Evolutionary conservation across 2,329 filamentous ascomycete genomes (phyloP).

Genomic region (Paramyrothecium sp.): DNA sequence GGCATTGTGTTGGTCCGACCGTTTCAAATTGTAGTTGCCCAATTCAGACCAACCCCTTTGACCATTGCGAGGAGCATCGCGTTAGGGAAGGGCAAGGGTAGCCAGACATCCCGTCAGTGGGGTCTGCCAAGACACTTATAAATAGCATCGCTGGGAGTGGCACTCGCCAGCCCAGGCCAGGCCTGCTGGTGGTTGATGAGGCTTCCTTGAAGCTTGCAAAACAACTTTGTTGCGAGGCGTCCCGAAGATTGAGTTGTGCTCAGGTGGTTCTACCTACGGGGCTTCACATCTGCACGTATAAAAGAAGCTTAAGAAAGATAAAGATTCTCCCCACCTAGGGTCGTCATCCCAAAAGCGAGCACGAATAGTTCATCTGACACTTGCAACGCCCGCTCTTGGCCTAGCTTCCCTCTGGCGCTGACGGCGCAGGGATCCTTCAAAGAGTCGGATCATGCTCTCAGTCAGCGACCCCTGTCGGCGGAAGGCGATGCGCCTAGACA

Average conservation of each 20-base stretch:
- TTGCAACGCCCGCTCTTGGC: neutral
- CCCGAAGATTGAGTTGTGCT: too few relatives aligned
- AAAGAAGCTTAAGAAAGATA: too few relatives aligned
- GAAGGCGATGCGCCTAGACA: neutral
- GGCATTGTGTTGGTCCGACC: too few relatives aligned
- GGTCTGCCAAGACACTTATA: neutral
- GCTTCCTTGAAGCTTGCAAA: too few relatives aligned
- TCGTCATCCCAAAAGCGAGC: too few relatives aligned
- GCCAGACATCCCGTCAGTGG: neutral
- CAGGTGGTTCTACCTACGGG: too few relatives aligned
- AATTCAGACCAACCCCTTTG: too few relatives aligned
- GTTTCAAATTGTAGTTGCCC: too few relatives aligned
- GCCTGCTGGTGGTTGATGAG: neutral
- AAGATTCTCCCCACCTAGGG: too few relatives aligned
- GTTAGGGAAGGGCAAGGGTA: neutral
- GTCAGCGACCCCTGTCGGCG: neutral
- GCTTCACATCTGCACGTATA: too few relatives aligned
- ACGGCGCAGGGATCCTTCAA: neutral
- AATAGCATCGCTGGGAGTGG: neutral
- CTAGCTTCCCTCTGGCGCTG: neutral
- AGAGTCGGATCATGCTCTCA: neutral
- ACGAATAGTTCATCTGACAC: neutral
- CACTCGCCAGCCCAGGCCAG: neutral
- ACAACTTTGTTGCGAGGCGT: too few relatives aligned
- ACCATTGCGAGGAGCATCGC: neutral